Evolutionary conservation across 2,329 filamentous ascomycete species (phyloP), one percentile per base, ranked within the genome.

Genomic region (Beauveria rudraprayagi): DNA sequence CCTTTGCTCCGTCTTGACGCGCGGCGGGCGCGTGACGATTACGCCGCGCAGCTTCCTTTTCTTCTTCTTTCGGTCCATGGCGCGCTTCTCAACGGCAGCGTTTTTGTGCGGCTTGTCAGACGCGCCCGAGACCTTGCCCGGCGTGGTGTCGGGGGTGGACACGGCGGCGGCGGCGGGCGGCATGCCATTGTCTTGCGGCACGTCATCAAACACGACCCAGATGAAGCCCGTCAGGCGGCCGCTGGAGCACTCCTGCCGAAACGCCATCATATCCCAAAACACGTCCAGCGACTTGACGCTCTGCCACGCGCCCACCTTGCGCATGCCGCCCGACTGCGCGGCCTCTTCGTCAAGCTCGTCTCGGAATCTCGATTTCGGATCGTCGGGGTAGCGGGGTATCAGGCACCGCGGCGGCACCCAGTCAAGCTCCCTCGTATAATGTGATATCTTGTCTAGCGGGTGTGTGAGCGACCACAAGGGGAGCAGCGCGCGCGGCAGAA

Each of bases 241-340:
- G 40, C 92, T 91, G 0, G 92, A 96, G 70, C 94, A 99, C 70
- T 99, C 94, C 71, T 97, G 94, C 61, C 94, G 82, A 70, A 90
- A 97, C 0, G 92, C 88, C 93, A 99, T 97, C 82, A 96, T 89
- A 64, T 99, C 94, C 94, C 94, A 99, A 70, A 99, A 99, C 66
- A 92, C 87, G n/a, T 92, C 90, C 46, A 99, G 77, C 0, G 86
- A 89, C 70, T 83, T 87, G 26, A 97, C 86, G 63, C 89, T 92
- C 70, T 86, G 89, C 94, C 94, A 99, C 61, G 84, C 80, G 0
- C 89, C 89, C 3, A 77, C 76, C 28, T 78, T 80, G 65, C 83
- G 82, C 65, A 82, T 75, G 59, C 76, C 76, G 5, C 75, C 75
- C 2, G 82, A 78, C 34, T 84, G 83, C 1, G 83, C 81, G 0